Conservation (phyloP, 352 stramenopile species). For the Phytophthora cryptogea region DNA sequence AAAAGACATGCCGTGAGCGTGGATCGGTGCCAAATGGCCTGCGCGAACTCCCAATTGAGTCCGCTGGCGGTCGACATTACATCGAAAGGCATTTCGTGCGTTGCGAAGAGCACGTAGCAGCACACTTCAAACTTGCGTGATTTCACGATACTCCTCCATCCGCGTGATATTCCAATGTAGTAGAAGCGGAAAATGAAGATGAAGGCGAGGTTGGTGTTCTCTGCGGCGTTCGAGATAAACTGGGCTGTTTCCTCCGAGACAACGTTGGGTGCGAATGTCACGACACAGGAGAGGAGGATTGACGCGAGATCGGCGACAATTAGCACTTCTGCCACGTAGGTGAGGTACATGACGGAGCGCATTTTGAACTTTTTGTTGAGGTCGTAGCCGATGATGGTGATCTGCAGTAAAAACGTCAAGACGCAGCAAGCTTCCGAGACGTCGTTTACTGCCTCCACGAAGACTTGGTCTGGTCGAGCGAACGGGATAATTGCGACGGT, state of each 20-base stretch:
- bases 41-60: conserved; percentile 43
- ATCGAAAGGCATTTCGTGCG: conserved; percentile 48
- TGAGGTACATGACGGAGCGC: conserved; percentile 37
- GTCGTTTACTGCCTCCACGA: conserved; percentile 39
- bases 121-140: conserved; percentile 34
- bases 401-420: conserved; percentile 48
- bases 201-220: conserved; percentile 32
- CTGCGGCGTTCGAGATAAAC: conserved; percentile 19
- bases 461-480: conserved; percentile 14
- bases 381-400: conserved; percentile 46
- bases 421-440: conserved; percentile 39
- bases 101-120: conserved; percentile 40
- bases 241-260: conserved; percentile 10
- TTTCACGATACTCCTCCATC: conserved; percentile 26
- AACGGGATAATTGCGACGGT: conserved; percentile 36
- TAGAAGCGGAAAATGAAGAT: conserved; percentile 49
- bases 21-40: conserved; percentile 45
- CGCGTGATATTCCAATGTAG: conserved; percentile 33
- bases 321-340: conserved; percentile 31
- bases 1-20: conserved; percentile 41
- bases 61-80: conserved; percentile 26
- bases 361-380: conserved; percentile 41
- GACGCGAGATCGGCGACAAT: conserved; percentile 18
- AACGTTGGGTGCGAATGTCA: not conserved
- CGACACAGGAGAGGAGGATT: conserved; percentile 27